Evolutionary conservation across 1,284 basidiomycete genomes (phyloP).

Genomic region (Naganishia liquefaciens): DNA sequence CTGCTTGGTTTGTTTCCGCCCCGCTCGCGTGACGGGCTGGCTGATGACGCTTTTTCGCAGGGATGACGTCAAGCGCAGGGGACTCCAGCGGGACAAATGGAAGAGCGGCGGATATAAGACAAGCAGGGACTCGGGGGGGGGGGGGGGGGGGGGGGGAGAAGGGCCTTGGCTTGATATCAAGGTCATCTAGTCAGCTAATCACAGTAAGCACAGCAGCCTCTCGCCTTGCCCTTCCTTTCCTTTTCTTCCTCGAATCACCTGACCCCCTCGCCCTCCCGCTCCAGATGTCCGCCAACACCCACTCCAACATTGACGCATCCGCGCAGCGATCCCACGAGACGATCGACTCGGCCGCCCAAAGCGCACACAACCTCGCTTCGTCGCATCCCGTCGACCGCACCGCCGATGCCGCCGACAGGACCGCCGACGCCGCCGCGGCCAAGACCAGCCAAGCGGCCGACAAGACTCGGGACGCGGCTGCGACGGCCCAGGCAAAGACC

Average conservation of each 20-base stretch:
- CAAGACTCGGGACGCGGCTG: slow-evolving; percentile 21
- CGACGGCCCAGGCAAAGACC: slow-evolving; percentile 29
- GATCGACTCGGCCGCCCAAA: slow-evolving; percentile 17
- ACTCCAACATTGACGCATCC: slow-evolving; percentile 24
- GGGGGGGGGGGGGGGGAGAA: no score
- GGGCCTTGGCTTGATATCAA: no score
- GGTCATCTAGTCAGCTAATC: no score
- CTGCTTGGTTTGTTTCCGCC: no score
- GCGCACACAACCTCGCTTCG: slow-evolving; percentile 13
- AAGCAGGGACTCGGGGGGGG: no score
- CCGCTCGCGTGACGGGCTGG: no score
- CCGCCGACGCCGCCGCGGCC: slow-evolving; percentile 26
- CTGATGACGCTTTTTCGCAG: no score
- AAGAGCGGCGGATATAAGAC: no score
- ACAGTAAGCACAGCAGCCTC: no score
- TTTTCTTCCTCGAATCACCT: neutral
- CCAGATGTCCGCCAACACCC: slow-evolving; percentile 24
- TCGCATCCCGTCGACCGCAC: neutral
- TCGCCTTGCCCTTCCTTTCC: neutral
- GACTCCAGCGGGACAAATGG: no score
- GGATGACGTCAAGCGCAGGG: no score
- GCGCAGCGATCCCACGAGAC: slow-evolving; percentile 25
- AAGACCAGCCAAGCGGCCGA: slow-evolving; percentile 13
- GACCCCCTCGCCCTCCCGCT: slow-evolving; percentile 1
- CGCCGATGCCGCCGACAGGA: slow-evolving; percentile 33